Evolutionary conservation across 495 filamentous ascomycete species (phyloP), one percentile per base, ranked within the genome.

Genomic region (Aspergillus coremiiformis): DNA sequence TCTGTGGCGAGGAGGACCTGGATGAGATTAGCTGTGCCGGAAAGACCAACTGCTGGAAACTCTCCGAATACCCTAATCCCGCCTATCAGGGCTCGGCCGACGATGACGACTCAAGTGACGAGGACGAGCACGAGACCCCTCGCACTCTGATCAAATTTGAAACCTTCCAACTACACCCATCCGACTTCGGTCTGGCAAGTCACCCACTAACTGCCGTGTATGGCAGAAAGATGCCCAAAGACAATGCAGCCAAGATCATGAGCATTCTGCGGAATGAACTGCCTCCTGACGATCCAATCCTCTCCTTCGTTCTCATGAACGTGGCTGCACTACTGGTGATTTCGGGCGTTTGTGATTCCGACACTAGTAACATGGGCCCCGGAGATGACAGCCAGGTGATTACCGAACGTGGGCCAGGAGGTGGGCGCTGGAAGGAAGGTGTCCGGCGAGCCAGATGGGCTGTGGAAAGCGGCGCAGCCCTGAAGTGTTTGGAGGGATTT

Each of bases 21-120:
- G 93, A 99, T 65, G 93, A 99, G 70, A 83, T 99, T 50, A 89
- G 84, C 55, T 94, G 89, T 58, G 93, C 91, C 3, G 90, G 90
- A 0, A 67, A 70, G 29, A 95, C 90, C 14, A 81, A 87, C 56
- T 96, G 91, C 78, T 96, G 93, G 91, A 80, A 78, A 63, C 67
- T 96, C 1, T 71, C 78, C 2, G 78, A 86, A 53, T 67, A 70
- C 51, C 64, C 73, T 14, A 77, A 79, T 45, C 71, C 77, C 2
- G 59, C 51, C 1, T 75, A 68, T 51, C 55, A 67, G 29, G 56
- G 51, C 19, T 43, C 60, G 3, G 58, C 57, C 5, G 54, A 60
- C 0, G 65, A 64, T 12, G 66, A 69, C 20, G 66, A 67, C 32
- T 66, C 70, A 0, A 61, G 66, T 14, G 67, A 69, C 15, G 76